A percentile compares a stretch with the other conserved stretches of the same genome.
phyloP scores from a whole-genome alignment of 805 yeast species.

The Yamadazyma insecticola region DNA sequence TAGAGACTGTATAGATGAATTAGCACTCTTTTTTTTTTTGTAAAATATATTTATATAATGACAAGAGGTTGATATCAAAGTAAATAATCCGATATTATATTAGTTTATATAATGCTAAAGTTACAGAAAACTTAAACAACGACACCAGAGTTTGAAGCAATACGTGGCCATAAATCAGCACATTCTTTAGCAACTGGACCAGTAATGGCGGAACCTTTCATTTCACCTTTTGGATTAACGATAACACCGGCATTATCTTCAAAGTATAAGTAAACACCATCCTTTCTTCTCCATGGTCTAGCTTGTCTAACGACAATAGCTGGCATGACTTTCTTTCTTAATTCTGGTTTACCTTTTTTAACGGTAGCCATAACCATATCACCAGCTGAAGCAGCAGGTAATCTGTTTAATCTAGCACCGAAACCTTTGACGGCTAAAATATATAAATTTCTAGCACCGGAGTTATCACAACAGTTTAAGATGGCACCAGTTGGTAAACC shows the following conservation, averaged over 20 bases:
- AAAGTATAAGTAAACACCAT: constrained; percentile 98
- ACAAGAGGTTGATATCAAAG: background rate
- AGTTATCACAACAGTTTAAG: constrained; percentile 99
- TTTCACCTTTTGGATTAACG: constrained; percentile 99
- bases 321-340: constrained; percentile 99
- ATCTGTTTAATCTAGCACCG: constrained; percentile 99
- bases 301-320: constrained; percentile 99
- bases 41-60: background rate
- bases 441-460: constrained; percentile 99
- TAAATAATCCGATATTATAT: constrained; percentile 2
- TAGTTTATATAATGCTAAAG: constrained; percentile 6
- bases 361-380: constrained; percentile 99
- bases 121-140: constrained; percentile 87
- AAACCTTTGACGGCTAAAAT: constrained; percentile 97
- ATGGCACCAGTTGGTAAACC: constrained; percentile 99
- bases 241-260: constrained; percentile 99
- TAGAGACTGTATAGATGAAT: too few relatives aligned
- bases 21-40: too few relatives aligned
- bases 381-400: constrained; percentile 99
- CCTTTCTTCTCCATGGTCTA: constrained; percentile 99
- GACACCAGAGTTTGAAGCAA: constrained; percentile 99
- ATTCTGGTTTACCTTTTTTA: constrained; percentile 99
- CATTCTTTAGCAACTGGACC: constrained; percentile 99
- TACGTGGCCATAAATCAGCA: constrained; percentile 99
- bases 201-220: constrained; percentile 99